A percentile compares a stretch with the other conserved stretches of the same genome.
These are phyloP conservation scores for Phlebopus sp. DNA, from an alignment of 1,284 basidiomycete genomes.

Conservation along the genomic window DNA sequence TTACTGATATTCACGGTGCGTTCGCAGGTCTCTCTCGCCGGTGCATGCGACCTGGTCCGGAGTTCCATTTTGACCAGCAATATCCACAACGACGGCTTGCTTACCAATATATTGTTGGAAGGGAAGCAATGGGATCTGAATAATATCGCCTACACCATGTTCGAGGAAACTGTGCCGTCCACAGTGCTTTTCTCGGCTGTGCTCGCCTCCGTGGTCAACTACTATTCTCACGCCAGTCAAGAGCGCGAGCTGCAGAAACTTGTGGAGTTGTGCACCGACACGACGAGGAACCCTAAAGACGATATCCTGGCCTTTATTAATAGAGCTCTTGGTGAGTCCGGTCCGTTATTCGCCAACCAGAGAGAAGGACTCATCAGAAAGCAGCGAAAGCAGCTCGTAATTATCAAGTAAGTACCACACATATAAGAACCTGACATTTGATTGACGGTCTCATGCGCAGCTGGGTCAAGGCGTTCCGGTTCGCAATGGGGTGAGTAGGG, in stretches of 20 bases:
- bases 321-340: conserved; percentile 49
- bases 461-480: neutral
- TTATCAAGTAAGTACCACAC: conserved; percentile 11
- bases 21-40: conserved; percentile 18
- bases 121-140: conserved; percentile 3
- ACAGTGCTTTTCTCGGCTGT: conserved; percentile 53
- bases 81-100: conserved; percentile 23
- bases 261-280: conserved; percentile 31
- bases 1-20: neutral
- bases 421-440: neutral
- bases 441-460: neutral
- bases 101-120: conserved; percentile 14
- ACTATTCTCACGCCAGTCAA: conserved; percentile 51
- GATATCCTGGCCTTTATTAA: conserved; percentile 46
- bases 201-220: conserved; percentile 59
- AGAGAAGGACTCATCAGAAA: neutral
- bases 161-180: conserved; percentile 50
- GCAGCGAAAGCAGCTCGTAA: neutral
- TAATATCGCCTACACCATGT: conserved; percentile 32
- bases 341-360: too few species aligned
- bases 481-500: conserved; percentile 15
- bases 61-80: conserved; percentile 25
- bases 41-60: conserved; percentile 19
- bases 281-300: conserved; percentile 23
- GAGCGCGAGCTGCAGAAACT: conserved; percentile 43